Evolutionary conservation across 2,329 filamentous ascomycete species (phyloP).

Genomic region (Triangularia verruculosa): DNA sequence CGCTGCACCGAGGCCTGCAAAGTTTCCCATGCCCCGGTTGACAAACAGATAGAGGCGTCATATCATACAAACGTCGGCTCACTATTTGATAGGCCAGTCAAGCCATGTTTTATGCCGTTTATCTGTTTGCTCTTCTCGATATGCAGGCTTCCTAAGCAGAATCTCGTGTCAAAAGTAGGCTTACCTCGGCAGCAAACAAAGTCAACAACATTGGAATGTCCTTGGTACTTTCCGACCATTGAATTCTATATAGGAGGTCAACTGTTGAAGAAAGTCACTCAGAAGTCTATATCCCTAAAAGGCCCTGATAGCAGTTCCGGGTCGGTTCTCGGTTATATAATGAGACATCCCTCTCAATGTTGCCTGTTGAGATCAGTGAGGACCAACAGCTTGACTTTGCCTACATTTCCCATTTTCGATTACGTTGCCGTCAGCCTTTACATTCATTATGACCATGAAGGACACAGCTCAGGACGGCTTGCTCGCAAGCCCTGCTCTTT

Average conservation of each 20-base stretch:
- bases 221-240: background rate
- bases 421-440: no score
- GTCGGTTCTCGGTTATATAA: no score
- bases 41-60: background rate
- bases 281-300: no score
- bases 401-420: background rate
- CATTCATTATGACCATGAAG: background rate
- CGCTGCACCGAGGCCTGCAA: background rate
- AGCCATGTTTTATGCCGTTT: background rate
- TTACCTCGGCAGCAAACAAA: background rate
- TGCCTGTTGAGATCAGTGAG: no score
- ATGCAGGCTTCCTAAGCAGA: background rate
- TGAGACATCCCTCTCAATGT: no score
- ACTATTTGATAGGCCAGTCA: background rate
- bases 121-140: background rate
- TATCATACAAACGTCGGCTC: background rate
- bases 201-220: background rate
- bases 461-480: background rate
- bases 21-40: background rate
- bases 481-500: slow-evolving; percentile 20
- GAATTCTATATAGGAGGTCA: no score
- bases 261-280: no score
- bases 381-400: background rate
- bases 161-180: background rate
- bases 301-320: no score